phyloP scores from a whole-genome alignment of 371 early-diverging fungal species.

The Saksenaea vasiformis region DNA sequence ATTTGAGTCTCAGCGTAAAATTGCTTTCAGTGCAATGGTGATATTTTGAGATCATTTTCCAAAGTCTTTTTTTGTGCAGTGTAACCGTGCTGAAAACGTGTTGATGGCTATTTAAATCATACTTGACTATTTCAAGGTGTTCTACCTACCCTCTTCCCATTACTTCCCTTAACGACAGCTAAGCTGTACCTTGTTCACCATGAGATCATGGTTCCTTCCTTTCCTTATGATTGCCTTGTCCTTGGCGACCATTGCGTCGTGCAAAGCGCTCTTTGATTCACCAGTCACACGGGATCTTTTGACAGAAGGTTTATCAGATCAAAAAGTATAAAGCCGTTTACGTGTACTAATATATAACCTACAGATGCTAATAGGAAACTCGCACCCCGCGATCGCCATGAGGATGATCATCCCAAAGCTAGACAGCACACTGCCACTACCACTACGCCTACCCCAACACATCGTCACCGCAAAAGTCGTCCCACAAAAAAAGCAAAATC shows the following conservation, averaged over 20 bases:
- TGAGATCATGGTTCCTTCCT: neutral
- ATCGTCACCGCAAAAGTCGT: neutral
- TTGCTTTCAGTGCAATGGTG: neutral
- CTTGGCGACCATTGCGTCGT: neutral
- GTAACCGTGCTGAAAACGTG: neutral
- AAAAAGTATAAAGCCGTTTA: neutral
- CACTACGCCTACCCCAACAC: neutral
- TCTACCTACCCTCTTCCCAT: neutral
- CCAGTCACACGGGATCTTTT: neutral
- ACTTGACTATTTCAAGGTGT: neutral
- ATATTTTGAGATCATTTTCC: neutral
- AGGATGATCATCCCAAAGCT: too few species aligned
- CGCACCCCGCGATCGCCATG: too few species aligned
- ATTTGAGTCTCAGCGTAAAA: too few species aligned
- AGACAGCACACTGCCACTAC: neutral
- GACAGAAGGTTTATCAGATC: neutral
- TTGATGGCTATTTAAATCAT: neutral
- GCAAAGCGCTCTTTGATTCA: neutral
- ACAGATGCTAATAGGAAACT: too few species aligned
- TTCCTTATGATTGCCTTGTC: neutral
- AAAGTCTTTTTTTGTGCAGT: neutral
- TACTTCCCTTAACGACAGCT: neutral
- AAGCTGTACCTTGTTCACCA: neutral
- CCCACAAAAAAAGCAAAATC: constrained; percentile 15
- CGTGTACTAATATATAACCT: too few species aligned